These are phyloP conservation scores for Chytriomyces confervae DNA, from an alignment of 192 early-diverging fungal species.

Conservation along the genomic window DNA sequence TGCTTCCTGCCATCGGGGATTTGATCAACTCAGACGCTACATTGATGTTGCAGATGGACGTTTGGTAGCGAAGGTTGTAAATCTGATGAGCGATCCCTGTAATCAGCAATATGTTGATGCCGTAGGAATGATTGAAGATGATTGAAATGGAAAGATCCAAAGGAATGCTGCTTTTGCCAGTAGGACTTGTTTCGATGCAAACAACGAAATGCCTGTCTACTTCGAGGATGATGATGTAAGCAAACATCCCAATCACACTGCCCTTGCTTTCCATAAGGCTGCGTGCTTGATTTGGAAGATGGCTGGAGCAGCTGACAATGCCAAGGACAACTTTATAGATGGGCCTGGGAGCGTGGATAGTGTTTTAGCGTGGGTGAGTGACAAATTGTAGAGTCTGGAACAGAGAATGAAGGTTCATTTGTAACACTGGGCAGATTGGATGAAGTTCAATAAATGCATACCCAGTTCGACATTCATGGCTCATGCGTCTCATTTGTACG, in stretches of 20 bases:
- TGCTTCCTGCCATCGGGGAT: not conserved
- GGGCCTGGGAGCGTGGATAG: too few species aligned
- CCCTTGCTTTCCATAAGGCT: conserved; percentile 9
- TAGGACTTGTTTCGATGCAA: not conserved
- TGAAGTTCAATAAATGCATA: too few species aligned
- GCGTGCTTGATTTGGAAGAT: conserved; percentile 9
- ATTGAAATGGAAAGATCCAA: not conserved
- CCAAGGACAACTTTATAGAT: too few species aligned
- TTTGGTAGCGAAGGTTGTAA: conserved; percentile 27
- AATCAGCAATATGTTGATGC: conserved; percentile 8
- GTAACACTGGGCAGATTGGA: too few species aligned
- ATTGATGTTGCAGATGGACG: conserved; percentile 17
- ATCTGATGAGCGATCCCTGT: not conserved
- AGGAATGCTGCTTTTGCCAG: not conserved
- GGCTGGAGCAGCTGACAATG: not conserved
- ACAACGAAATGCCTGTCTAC: not conserved
- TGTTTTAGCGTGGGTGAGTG: too few species aligned
- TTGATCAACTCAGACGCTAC: conserved; percentile 1
- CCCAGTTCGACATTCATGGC: too few species aligned
- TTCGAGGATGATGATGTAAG: not conserved
- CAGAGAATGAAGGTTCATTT: too few species aligned
- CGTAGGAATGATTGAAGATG: not conserved
- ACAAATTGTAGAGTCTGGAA: too few species aligned
- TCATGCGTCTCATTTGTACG: too few species aligned
- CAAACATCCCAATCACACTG: conserved; percentile 5